Evolutionary conservation across 2,329 filamentous ascomycete genomes (phyloP).

Genomic region (Fusarium ambrosium): DNA sequence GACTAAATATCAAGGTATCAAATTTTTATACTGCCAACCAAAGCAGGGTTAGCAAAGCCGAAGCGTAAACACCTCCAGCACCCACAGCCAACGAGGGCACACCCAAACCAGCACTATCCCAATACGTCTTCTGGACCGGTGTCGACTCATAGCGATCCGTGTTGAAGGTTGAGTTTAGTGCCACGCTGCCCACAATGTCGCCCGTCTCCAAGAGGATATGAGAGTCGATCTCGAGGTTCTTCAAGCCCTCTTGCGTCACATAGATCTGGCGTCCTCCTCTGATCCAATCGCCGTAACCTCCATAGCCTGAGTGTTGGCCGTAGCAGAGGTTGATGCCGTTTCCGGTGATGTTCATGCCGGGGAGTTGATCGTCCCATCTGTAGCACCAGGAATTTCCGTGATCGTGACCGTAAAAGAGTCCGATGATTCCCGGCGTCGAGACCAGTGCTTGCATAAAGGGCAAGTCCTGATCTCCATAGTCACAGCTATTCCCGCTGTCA

Average conservation of each 20-base stretch:
- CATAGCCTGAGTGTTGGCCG: constrained; percentile 77
- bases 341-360: constrained; percentile 53
- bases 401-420: constrained; percentile 75
- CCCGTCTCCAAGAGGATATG: constrained; percentile 74
- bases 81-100: background rate
- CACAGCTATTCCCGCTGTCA: constrained; percentile 50
- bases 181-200: constrained; percentile 63
- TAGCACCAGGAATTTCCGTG: constrained; percentile 73
- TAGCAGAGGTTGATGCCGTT: constrained; percentile 67
- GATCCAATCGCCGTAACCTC: constrained; percentile 75
- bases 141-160: constrained; percentile 65
- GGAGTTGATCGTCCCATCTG: constrained; percentile 58
- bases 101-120: background rate
- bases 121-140: constrained; percentile 52
- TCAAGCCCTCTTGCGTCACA: constrained; percentile 59
- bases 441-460: constrained; percentile 74
- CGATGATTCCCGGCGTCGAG: constrained; percentile 67
- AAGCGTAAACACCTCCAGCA: background rate
- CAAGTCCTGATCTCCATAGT: constrained; percentile 65
- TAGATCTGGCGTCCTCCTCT: constrained; percentile 71
- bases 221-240: constrained; percentile 62
- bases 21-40: background rate
- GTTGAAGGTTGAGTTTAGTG: constrained; percentile 72
- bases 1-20: background rate
- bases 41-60: background rate